Percentiles rank a stretch among this genome's conserved stretches.
Evolutionary conservation across 2,329 filamentous ascomycete species (phyloP).

Genomic region (Penicillium sp.): DNA sequence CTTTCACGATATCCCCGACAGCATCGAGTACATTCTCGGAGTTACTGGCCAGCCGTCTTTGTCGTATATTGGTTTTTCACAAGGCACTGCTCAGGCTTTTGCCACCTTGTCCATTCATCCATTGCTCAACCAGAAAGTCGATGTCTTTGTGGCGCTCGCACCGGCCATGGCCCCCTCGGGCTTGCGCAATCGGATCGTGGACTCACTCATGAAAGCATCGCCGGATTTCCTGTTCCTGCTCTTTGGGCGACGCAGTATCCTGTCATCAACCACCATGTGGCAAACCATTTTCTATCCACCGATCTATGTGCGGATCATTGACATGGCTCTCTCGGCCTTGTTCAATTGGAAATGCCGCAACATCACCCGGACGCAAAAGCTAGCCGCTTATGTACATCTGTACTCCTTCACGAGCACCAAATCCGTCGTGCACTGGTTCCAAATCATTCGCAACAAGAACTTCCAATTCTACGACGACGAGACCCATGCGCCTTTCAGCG

Average conservation of each 20-base stretch:
- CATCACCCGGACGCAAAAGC: conserved; percentile 79
- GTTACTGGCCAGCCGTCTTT: conserved; percentile 76
- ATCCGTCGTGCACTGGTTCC: conserved; percentile 97
- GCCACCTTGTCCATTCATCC: conserved; percentile 89
- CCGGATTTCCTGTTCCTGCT: conserved; percentile 87
- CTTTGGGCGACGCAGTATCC: conserved; percentile 84
- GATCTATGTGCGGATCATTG: conserved; percentile 83
- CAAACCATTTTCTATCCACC: conserved; percentile 91
- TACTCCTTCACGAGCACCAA: conserved; percentile 98
- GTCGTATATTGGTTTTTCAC: conserved; percentile 95
- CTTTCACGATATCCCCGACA: conserved; percentile 94
- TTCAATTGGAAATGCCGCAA: conserved; percentile 87
- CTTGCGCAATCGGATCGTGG: conserved; percentile 81
- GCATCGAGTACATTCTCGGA: conserved; percentile 82
- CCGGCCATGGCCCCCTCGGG: conserved; percentile 95
- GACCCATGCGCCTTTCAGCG: conserved; percentile 66
- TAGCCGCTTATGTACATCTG: conserved; percentile 90
- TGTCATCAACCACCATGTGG: conserved; percentile 95
- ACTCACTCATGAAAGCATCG: conserved; percentile 87
- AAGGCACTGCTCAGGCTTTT: conserved; percentile 95
- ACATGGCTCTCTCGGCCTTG: conserved; percentile 71
- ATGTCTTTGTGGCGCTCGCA: conserved; percentile 92
- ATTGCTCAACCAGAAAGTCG: conserved; percentile 82
- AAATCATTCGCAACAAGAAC: conserved; percentile 91
- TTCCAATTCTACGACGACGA: conserved; percentile 99